phyloP scores from a whole-genome alignment of 1,139 yeast genomes.

The Protomyces inouyei region DNA sequence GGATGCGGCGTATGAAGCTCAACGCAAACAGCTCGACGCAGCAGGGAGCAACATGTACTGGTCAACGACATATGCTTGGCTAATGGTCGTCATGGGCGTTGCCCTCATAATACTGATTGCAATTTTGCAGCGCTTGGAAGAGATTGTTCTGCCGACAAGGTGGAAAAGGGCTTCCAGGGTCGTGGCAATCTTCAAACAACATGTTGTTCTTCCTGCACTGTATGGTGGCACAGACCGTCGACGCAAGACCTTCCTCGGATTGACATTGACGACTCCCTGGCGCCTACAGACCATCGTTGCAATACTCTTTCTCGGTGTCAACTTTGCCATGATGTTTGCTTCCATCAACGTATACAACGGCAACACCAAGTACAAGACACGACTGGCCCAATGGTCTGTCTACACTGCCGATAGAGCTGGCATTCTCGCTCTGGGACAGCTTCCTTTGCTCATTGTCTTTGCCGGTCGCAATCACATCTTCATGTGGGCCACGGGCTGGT shows the following conservation, averaged over 20 bases:
- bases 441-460: conserved; percentile 53
- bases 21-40: neutral
- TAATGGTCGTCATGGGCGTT: conserved; percentile 1
- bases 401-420: conserved; percentile 57
- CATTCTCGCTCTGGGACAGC: conserved; percentile 49
- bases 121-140: neutral
- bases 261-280: conserved; percentile 46
- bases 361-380: conserved; percentile 1
- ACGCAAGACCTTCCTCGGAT: neutral
- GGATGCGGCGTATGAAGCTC: neutral
- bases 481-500: conserved; percentile 56
- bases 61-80: conserved; percentile 5
- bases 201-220: conserved; percentile 29
- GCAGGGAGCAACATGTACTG: conserved; percentile 1
- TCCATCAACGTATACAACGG: conserved; percentile 12
- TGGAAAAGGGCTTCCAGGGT: neutral
- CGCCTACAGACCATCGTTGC: conserved; percentile 56
- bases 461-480: conserved; percentile 62
- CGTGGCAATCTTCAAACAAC: conserved; percentile 9
- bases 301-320: conserved; percentile 47
- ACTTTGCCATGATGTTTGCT: conserved; percentile 38
- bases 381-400: conserved; percentile 36
- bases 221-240: conserved; percentile 20
- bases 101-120: neutral
- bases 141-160: neutral